phyloP scores from a whole-genome alignment of 2,329 filamentous ascomycete species.

The Botryosphaeria agaves region DNA sequence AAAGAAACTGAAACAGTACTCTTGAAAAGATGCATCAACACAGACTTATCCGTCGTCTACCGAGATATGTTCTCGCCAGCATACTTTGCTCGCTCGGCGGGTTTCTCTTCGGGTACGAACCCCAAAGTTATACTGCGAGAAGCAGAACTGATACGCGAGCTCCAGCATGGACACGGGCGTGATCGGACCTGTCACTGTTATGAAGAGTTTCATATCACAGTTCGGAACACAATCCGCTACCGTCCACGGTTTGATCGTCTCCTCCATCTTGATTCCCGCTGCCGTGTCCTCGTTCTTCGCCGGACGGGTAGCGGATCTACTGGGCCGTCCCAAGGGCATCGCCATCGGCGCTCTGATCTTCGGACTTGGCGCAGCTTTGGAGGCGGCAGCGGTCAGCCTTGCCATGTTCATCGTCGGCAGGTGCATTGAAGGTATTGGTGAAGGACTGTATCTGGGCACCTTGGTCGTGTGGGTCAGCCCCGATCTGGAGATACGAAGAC shows the following conservation, averaged over 20 bases:
- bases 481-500: no score
- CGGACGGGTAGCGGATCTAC: constrained; percentile 36
- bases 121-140: neutral
- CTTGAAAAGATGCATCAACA: neutral
- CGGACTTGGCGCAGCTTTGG: constrained; percentile 33
- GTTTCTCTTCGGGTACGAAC: neutral
- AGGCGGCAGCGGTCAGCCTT: constrained; percentile 30
- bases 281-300: constrained; percentile 37
- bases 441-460: constrained; percentile 41
- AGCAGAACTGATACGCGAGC: neutral
- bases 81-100: neutral
- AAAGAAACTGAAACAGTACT: neutral
- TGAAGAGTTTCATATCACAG: constrained; percentile 31
- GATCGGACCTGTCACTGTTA: constrained; percentile 42
- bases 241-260: constrained; percentile 40
- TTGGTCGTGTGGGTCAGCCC: constrained; percentile 26
- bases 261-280: constrained; percentile 38
- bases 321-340: constrained; percentile 33
- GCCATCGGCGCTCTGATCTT: constrained; percentile 35
- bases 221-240: constrained; percentile 35
- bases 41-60: neutral
- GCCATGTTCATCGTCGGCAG: constrained; percentile 38
- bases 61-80: neutral
- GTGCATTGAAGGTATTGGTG: constrained; percentile 38
- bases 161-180: constrained; percentile 30